A percentile compares a stretch with the other conserved stretches of the same genome.
Evolutionary conservation across 2,329 filamentous ascomycete genomes (phyloP).

Genomic region (Blumeria graminis): DNA sequence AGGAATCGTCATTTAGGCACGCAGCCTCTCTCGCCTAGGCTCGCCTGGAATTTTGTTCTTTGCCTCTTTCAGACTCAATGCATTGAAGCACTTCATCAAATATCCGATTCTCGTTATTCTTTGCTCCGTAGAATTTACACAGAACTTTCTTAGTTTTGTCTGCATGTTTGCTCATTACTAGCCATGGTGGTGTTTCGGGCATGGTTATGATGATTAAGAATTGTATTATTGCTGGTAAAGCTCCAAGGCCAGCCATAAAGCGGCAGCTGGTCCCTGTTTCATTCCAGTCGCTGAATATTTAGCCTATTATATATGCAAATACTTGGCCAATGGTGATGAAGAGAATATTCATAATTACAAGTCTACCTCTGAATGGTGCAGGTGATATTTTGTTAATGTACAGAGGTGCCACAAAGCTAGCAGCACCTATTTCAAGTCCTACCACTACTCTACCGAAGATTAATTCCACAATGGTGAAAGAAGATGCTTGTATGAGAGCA

Average conservation of each 20-base stretch:
- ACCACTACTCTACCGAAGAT: slow-evolving; percentile 43
- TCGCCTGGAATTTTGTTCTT: slow-evolving; percentile 31
- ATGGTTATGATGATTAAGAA: slow-evolving; percentile 41
- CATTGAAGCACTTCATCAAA: slow-evolving; percentile 37
- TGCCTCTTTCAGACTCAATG: slow-evolving; percentile 52
- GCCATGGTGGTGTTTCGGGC: slow-evolving; percentile 76
- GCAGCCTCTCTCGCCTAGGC: slow-evolving; percentile 8
- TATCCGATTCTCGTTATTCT: slow-evolving; percentile 19
- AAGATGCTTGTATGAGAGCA: slow-evolving; percentile 37
- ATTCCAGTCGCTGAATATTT: slow-evolving; percentile 37
- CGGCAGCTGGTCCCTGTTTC: slow-evolving; percentile 42
- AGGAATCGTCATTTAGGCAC: slow-evolving; percentile 8
- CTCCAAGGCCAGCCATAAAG: slow-evolving; percentile 77
- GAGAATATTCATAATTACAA: slow-evolving; percentile 61
- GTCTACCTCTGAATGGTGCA: slow-evolving; percentile 44
- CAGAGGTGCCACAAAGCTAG: slow-evolving; percentile 62
- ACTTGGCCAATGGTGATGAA: slow-evolving; percentile 80
- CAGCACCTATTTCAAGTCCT: slow-evolving; percentile 48
- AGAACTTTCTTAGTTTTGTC: slow-evolving; percentile 41
- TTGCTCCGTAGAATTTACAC: slow-evolving; percentile 32
- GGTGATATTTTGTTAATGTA: slow-evolving; percentile 78
- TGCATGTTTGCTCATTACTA: slow-evolving; percentile 43
- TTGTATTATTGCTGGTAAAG: slow-evolving; percentile 51
- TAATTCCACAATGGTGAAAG: slow-evolving; percentile 35
- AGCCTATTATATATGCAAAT: slow-evolving; percentile 66